Evolutionary conservation across 768 basidiomycete species (phyloP), one percentile per base, ranked within the genome.

Genomic region (Paxillus ammoniavirescens): DNA sequence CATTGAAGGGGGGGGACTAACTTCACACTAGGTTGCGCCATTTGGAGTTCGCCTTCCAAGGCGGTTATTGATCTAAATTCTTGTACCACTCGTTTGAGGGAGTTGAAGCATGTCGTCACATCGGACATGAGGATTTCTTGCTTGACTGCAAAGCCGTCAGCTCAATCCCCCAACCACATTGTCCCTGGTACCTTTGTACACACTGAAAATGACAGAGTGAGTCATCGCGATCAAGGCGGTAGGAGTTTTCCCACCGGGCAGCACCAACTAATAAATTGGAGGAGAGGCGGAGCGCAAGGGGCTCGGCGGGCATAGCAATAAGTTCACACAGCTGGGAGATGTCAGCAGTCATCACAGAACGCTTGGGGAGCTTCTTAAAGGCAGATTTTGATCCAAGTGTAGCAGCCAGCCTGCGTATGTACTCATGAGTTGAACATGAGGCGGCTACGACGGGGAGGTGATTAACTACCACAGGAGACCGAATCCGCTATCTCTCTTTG

Each of bases 191-290:
- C 80, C 73, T 77, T 77, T 80, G 62, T 81, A 81, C 13, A 82
- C 76, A 3, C 76, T 81, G 36, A 3, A 38, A 46, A 47, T 6
- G 26, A 45, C 12, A 35, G 28, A 42, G 26, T 64, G 31, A 59
- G 47, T 14, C 13, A 14, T 35, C 26, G n/a, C 7, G 13, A 47
- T 33, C 13, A 36, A 8, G 18, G 37, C 35, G 30, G 38, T 42
- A 28, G 21, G 40, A 3, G 21, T 28, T 4, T 43, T 61, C 82
- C 54, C 68, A 93, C 93, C 93, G 83, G 18, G 88, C 90, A 35
- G 88, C 93, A 4, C 93, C 93, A 55, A 95, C 86, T 78, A 96
- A 84, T 41, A 96, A 72, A 65, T 92, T 93, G 54, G 91, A 92
- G 9, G 93, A 93, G 50, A 95, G 73, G 58, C 93, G 78, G 52